A percentile compares a stretch with the other conserved stretches of the same genome.
phyloP scores from a whole-genome alignment of 345 rosid species.

The Kandelia obovata region DNA sequence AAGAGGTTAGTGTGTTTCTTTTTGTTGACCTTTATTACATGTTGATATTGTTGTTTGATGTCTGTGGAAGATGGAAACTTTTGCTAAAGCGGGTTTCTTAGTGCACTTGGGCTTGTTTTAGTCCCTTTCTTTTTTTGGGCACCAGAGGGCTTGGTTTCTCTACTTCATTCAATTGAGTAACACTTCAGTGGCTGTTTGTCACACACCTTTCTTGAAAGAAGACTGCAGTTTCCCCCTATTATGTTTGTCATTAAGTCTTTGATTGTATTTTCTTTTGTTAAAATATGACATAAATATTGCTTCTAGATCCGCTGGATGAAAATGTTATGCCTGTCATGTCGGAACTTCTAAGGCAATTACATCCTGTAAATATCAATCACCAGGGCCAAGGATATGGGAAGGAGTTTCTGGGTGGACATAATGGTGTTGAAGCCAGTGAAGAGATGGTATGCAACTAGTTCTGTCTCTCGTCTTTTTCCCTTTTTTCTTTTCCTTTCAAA shows the following conservation, averaged over 20 bases:
- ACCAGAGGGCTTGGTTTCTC: too few relatives aligned
- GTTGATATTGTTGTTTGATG: background rate
- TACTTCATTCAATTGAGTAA: too few relatives aligned
- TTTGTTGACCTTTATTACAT: background rate
- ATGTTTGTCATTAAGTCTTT: too few relatives aligned
- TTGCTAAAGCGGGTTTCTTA: too few relatives aligned
- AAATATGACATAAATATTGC: conserved; percentile 54
- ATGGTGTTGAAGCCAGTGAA: conserved; percentile 66
- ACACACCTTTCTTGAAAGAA: too few relatives aligned
- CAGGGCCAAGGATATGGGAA: conserved; percentile 46
- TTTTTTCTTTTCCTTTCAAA: too few relatives aligned
- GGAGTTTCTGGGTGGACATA: conserved; percentile 39
- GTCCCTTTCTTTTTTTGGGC: too few relatives aligned
- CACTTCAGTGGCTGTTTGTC: too few relatives aligned
- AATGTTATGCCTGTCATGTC: conserved; percentile 79
- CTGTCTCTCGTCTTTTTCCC: too few relatives aligned
- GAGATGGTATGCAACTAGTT: conserved; percentile 69
- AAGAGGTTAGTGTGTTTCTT: conserved; percentile 59
- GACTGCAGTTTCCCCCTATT: too few relatives aligned
- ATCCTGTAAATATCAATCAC: conserved; percentile 31
- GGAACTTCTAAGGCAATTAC: conserved; percentile 82
- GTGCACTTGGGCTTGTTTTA: too few relatives aligned
- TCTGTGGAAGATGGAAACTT: too few relatives aligned
- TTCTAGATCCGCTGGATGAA: conserved; percentile 78
- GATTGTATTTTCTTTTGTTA: background rate